Conservation (phyloP, 2,329 filamentous ascomycete genomes). For the Neofusicoccum umdonicola region DNA sequence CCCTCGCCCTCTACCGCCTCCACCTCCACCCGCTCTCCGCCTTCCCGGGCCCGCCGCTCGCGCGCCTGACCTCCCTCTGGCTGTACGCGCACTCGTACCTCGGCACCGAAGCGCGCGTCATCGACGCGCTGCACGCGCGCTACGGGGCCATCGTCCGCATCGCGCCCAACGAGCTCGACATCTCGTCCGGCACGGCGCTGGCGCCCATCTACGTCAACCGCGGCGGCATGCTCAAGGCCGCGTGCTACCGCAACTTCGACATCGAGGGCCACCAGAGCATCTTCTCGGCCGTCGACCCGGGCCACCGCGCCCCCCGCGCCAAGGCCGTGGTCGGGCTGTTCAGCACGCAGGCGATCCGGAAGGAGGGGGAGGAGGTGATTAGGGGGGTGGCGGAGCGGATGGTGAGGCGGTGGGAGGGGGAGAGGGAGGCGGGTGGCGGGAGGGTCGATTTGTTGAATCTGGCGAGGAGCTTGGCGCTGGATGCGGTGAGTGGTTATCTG, state of each 20-base stretch:
- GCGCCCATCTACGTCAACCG: constrained; percentile 33
- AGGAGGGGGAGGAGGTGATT: constrained; percentile 37
- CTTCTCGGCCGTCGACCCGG: constrained; percentile 47
- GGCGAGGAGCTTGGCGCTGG: constrained; percentile 51
- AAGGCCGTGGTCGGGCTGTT: constrained; percentile 39
- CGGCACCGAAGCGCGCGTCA: constrained; percentile 12
- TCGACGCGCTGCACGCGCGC: not conserved
- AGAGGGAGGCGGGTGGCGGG: constrained; percentile 17
- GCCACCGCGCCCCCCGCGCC: constrained; percentile 32
- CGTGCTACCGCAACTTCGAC: constrained; percentile 56
- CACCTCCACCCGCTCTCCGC: constrained; percentile 12
- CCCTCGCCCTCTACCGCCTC: constrained; percentile 19
- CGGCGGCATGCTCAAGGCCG: constrained; percentile 55
- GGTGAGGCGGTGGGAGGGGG: constrained; percentile 25
- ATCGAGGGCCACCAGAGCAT: constrained; percentile 56
- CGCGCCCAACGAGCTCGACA: constrained; percentile 24
- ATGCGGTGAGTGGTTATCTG: constrained; percentile 55
- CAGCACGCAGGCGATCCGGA: constrained; percentile 42
- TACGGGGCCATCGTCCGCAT: constrained; percentile 25
- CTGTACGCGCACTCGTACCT: constrained; percentile 11
- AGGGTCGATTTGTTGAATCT: constrained; percentile 51
- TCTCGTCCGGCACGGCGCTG: constrained; percentile 23
- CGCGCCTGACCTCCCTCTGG: constrained; percentile 4
- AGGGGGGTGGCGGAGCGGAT: constrained; percentile 44
- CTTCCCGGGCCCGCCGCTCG: constrained; percentile 13